phyloP scores from a whole-genome alignment of 805 yeast genomes.

The Wickerhamomyces strasburgensis region DNA sequence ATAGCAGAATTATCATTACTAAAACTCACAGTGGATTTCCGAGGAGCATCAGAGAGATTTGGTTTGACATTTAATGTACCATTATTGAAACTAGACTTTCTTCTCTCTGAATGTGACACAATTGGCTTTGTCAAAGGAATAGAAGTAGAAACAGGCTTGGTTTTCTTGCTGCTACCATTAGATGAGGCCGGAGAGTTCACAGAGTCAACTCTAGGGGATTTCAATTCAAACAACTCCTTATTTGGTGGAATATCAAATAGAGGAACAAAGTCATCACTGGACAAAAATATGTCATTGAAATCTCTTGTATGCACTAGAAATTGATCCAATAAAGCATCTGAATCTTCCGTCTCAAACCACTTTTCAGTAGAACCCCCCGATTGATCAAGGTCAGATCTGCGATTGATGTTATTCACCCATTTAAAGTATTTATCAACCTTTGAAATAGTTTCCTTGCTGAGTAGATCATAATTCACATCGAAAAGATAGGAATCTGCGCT shows the following conservation, averaged over 20 bases:
- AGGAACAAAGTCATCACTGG: conserved; percentile 32
- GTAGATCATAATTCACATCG: conserved; percentile 20
- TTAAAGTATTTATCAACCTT: conserved; percentile 30
- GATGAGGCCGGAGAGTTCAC: no score
- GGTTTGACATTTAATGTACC: conserved; percentile 2
- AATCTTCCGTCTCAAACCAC: conserved; percentile 28
- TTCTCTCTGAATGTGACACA: conserved; percentile 4
- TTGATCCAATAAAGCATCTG: conserved; percentile 26
- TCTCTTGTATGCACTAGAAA: conserved; percentile 31
- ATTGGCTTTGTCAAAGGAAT: conserved; percentile 7
- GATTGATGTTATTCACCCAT: conserved; percentile 30
- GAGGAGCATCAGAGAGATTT: conserved; percentile 2
- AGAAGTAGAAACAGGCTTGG: conserved; percentile 1
- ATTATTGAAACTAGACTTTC: conserved; percentile 4
- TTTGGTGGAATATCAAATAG: conserved; percentile 27
- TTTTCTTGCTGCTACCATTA: conserved; percentile 1
- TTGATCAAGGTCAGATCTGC: conserved; percentile 8
- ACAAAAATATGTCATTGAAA: conserved; percentile 40
- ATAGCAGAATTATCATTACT: conserved; percentile 24
- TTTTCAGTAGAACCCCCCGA: conserved; percentile 9
- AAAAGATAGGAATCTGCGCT: conserved; percentile 60
- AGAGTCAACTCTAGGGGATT: no score
- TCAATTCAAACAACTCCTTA: conserved; percentile 11
- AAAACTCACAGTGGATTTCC: conserved; percentile 5
- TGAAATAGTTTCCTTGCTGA: conserved; percentile 14